Base-by-base conservation (phyloP, 495 filamentous ascomycete genomes). In the Aspergillus homomorphus region DNA sequence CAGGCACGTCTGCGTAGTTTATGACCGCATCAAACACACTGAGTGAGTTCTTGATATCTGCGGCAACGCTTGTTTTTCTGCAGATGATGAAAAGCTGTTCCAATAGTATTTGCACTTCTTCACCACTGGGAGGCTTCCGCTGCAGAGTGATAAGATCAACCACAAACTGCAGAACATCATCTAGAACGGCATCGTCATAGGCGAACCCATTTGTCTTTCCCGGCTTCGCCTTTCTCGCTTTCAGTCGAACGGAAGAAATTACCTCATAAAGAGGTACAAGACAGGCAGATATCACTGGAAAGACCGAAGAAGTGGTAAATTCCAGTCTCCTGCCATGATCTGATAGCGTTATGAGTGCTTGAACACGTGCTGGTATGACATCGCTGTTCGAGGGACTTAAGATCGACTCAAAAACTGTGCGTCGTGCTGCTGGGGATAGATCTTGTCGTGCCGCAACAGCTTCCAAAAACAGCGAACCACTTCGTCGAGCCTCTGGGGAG, bases 141-240 rank as follows among this genome's bases (percentile, higher is more conserved):
- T 91, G 93, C 72, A 93, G 87, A 62, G 88, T 92, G 71, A 94
- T 87, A 58, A 94, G 75, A 64, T 91, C 85, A n/a, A 85, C 84
- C 24, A 89, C 80, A 48, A 91, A 89, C 49, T 82, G 77, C 63
- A 96, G 89, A 7, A 95, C 73, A 55, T 84, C 80, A 45, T 78
- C 78, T 41, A 96, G 74, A 62, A 83, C 84, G 46, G 80, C 82
- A 59, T 90, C 89, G 62, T 92, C 89, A 48, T 73, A 65, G 14
- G 46, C 65, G 12, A 71, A 58, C 5, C 79, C 79, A 38, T 80
- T 75, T 18, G 71, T 69, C 41, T 71, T 71, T 21, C 76, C 67
- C 0, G 72, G 66, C 60, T 84, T 87, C 24, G 68, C 75, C 59
- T 84, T 87, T 56, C 79, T 77, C 30, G 77, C 73, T 52, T 73